Evolutionary conservation across 2,329 filamentous ascomycete genomes (phyloP).

Genomic region (Aspergillus pseudotamarii): DNA sequence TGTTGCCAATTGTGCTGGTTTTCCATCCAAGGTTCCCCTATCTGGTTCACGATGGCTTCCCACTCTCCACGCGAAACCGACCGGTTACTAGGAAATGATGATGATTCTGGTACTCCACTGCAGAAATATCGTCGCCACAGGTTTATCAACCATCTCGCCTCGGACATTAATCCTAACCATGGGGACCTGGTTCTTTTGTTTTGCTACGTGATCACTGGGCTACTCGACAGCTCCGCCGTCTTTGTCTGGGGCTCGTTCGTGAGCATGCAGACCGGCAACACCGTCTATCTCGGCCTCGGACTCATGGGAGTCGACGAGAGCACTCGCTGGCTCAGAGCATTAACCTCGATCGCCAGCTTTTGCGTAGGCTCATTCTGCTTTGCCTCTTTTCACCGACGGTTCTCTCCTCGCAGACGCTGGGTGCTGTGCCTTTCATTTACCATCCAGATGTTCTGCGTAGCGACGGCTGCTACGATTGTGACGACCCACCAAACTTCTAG

Average conservation of each 20-base stretch:
- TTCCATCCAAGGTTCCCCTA: not conserved
- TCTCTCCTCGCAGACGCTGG: slow-evolving; percentile 45
- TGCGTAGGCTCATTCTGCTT: slow-evolving; percentile 74
- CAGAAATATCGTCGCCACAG: not conserved
- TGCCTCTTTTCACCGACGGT: slow-evolving; percentile 66
- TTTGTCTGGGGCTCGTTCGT: slow-evolving; percentile 80
- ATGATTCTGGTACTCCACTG: not conserved
- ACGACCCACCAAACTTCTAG: slow-evolving; percentile 50
- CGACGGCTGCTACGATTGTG: slow-evolving; percentile 58
- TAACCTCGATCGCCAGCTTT: slow-evolving; percentile 70
- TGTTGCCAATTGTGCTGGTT: not conserved
- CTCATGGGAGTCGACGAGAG: slow-evolving; percentile 57
- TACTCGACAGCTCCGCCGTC: slow-evolving; percentile 75
- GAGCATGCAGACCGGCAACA: slow-evolving; percentile 86
- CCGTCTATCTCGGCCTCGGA: slow-evolving; percentile 76
- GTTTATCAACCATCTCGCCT: not conserved
- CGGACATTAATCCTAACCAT: not conserved
- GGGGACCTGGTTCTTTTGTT: slow-evolving; percentile 67
- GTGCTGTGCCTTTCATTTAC: slow-evolving; percentile 55
- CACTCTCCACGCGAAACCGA: not conserved
- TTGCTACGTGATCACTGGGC: slow-evolving; percentile 76
- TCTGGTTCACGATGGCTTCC: not conserved
- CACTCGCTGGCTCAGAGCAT: slow-evolving; percentile 70
- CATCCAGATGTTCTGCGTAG: slow-evolving; percentile 55
- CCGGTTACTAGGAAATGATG: not conserved